Evolutionary conservation across 768 basidiomycete species (phyloP).

Genomic region (Royoungia palumana): DNA sequence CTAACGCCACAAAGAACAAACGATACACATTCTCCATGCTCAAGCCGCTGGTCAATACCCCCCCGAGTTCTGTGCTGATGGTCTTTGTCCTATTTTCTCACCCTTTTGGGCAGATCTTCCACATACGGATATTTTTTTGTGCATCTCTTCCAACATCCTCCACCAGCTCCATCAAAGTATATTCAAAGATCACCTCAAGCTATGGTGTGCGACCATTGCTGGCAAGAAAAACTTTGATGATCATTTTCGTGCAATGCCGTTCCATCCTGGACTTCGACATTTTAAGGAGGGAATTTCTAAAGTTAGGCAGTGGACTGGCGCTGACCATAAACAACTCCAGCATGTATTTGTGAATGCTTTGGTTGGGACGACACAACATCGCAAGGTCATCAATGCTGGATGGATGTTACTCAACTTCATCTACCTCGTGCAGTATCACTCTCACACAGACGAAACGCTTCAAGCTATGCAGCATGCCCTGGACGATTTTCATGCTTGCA

Average conservation of each 20-base stretch:
- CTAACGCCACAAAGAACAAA: too few species aligned
- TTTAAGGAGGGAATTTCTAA: neutral
- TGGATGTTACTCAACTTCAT: slow-evolving; percentile 36
- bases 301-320: neutral
- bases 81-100: neutral
- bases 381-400: neutral
- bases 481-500: slow-evolving; percentile 26
- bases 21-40: neutral
- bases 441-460: slow-evolving; percentile 30
- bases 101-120: slow-evolving; percentile 4
- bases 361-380: neutral
- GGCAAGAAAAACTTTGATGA: neutral
- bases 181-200: slow-evolving; percentile 4
- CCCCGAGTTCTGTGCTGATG: neutral
- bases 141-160: neutral
- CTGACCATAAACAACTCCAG: slow-evolving; percentile 2
- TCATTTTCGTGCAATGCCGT: neutral
- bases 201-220: neutral
- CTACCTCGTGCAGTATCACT: slow-evolving; percentile 33
- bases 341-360: neutral
- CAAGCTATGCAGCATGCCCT: slow-evolving; percentile 21
- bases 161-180: slow-evolving; percentile 2
- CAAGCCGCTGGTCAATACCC: neutral
- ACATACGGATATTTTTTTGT: neutral
- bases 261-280: neutral